These are phyloP conservation scores for Fraxinus xanthoxyloides DNA, from an alignment of 305 asterid genomes.

Conservation along the genomic window DNA sequence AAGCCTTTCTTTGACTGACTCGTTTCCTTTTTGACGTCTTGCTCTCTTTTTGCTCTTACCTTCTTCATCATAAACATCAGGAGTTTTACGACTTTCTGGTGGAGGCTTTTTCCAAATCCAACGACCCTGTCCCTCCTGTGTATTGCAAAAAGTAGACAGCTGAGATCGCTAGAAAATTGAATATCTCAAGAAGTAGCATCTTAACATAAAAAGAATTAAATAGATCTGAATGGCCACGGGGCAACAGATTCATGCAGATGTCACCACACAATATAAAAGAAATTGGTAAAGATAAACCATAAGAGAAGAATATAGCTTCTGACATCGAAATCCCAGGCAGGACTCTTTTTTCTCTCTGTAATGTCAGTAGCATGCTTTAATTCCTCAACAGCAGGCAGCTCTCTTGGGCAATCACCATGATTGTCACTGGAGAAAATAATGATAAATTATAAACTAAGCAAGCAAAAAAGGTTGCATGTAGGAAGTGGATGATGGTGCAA, in stretches of 20 bases:
- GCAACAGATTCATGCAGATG: not conserved
- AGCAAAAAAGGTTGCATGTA: not conserved
- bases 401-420: constrained; percentile 74
- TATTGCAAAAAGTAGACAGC: constrained; percentile 9
- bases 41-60: constrained; percentile 36
- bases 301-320: constrained; percentile 28
- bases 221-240: not conserved
- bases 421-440: constrained; percentile 50
- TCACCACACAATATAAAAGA: not conserved
- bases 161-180: not conserved
- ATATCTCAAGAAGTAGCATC: not conserved
- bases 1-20: constrained; percentile 57
- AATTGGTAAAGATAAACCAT: constrained; percentile 4
- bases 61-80: constrained; percentile 36
- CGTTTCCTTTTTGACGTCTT: constrained; percentile 32
- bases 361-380: constrained; percentile 55
- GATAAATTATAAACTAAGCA: constrained; percentile 18
- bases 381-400: constrained; percentile 61
- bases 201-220: not conserved
- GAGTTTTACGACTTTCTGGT: constrained; percentile 55
- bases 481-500: constrained; percentile 7
- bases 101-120: constrained; percentile 79
- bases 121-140: constrained; percentile 53
- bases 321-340: constrained; percentile 90
- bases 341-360: constrained; percentile 58